Evolutionary conservation across 345 rosid genomes (phyloP).

Genomic region (Brassica carinata): DNA sequence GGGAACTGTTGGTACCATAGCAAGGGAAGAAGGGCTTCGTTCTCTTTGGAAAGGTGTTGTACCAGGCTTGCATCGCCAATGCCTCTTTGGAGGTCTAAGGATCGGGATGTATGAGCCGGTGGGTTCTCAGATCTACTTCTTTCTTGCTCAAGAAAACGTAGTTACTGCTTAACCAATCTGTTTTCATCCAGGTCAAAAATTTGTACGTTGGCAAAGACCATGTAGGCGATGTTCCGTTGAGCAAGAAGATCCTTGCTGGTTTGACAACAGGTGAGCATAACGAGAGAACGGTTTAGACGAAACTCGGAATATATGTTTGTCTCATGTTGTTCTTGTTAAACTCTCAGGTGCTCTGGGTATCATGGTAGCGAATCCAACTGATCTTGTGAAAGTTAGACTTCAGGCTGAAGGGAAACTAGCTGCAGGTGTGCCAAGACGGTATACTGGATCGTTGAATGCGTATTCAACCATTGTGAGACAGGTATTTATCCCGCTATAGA

Average conservation of each 20-base stretch:
- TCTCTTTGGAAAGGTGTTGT: slow-evolving; percentile 96
- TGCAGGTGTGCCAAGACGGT: slow-evolving; percentile 92
- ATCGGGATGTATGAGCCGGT: slow-evolving; percentile 98
- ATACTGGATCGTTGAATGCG: slow-evolving; percentile 90
- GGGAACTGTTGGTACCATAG: slow-evolving; percentile 92
- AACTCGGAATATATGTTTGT: background rate
- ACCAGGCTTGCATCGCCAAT: slow-evolving; percentile 96
- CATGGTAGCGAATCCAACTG: slow-evolving; percentile 91
- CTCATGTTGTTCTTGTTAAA: background rate
- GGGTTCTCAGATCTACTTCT: slow-evolving; percentile 41
- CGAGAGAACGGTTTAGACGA: slow-evolving; percentile 3
- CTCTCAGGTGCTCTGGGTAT: slow-evolving; percentile 84
- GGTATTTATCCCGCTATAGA: slow-evolving; percentile 49
- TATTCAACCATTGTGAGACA: slow-evolving; percentile 89
- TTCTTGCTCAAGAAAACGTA: background rate
- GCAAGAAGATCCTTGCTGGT: slow-evolving; percentile 95
- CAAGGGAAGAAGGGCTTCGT: slow-evolving; percentile 86
- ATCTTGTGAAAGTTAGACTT: slow-evolving; percentile 98
- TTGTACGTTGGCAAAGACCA: slow-evolving; percentile 79
- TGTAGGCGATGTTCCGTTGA: slow-evolving; percentile 92
- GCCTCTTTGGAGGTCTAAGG: slow-evolving; percentile 91
- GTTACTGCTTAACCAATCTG: slow-evolving; percentile 4
- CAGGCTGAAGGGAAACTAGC: slow-evolving; percentile 98
- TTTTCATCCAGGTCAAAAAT: slow-evolving; percentile 70
- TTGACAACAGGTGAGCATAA: slow-evolving; percentile 84